Conservation (phyloP, 2,329 filamentous ascomycete species). For the Xylariaceae sp. region DNA sequence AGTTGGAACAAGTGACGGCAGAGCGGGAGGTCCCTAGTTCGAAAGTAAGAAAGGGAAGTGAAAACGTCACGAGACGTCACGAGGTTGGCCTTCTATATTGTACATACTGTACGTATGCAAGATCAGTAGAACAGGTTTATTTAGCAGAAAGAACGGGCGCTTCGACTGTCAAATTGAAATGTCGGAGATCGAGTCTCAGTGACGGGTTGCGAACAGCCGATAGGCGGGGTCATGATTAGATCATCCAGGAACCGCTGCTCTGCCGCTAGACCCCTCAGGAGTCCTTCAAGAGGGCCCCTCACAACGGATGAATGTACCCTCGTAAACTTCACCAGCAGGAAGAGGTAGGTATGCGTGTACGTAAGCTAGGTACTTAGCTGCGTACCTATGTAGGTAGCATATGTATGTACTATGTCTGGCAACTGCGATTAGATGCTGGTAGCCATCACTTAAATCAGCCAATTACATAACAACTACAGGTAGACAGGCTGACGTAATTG, state of each 20-base stretch:
- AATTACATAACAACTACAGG: too few species aligned
- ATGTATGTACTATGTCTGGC: too few species aligned
- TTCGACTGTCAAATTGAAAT: slow-evolving; percentile 13
- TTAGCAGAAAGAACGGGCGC: background rate
- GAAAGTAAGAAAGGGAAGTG: background rate
- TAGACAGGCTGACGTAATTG: background rate
- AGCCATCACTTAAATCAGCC: too few species aligned
- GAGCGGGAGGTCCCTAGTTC: too few species aligned
- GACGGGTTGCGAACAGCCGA: background rate
- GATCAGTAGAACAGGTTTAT: too few species aligned
- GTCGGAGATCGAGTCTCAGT: background rate
- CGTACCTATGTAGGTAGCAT: too few species aligned
- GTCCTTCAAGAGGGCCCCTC: too few species aligned
- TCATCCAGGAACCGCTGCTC: background rate
- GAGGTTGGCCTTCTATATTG: background rate
- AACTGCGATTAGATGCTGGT: background rate
- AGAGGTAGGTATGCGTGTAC: too few species aligned
- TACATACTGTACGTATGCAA: too few species aligned
- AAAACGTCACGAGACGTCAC: background rate
- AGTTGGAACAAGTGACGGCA: background rate
- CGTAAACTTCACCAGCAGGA: too few species aligned
- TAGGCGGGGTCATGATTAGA: background rate
- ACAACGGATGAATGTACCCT: too few species aligned
- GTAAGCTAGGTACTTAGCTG: too few species aligned
- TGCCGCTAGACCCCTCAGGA: background rate